phyloP scores from a whole-genome alignment of 2,329 filamentous ascomycete genomes.

The Monilinia polystroma region DNA sequence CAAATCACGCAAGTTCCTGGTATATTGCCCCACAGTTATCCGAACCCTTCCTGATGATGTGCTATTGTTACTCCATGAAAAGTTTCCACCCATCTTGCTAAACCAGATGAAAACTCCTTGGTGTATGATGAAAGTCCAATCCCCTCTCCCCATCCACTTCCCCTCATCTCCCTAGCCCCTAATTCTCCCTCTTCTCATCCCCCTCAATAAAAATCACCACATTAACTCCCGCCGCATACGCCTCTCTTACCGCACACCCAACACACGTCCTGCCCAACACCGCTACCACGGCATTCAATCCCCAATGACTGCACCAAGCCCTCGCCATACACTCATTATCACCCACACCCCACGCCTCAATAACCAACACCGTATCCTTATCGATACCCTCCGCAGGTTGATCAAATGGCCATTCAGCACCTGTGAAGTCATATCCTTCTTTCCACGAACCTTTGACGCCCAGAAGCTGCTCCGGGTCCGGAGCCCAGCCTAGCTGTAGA shows the following conservation, averaged over 20 bases:
- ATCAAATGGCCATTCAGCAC: background rate
- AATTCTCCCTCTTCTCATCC: background rate
- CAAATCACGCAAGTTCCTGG: background rate
- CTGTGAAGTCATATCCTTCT: constrained; percentile 35
- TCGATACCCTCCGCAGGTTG: constrained; percentile 44
- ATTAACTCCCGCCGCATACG: constrained; percentile 70
- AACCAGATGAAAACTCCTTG: background rate
- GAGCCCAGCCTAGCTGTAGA: constrained; percentile 10
- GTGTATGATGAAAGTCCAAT: background rate
- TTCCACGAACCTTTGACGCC: constrained; percentile 19
- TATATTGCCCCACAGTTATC: background rate
- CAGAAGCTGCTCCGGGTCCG: background rate
- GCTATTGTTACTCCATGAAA: background rate
- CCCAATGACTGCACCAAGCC: constrained; percentile 77
- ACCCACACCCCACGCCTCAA: constrained; percentile 69
- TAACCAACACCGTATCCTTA: constrained; percentile 65
- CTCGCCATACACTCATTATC: constrained; percentile 76
- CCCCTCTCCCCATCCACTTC: background rate
- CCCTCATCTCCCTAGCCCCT: background rate
- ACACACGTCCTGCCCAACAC: constrained; percentile 64
- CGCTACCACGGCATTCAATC: constrained; percentile 67
- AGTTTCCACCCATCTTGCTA: background rate
- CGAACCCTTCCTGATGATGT: background rate
- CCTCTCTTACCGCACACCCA: constrained; percentile 72
- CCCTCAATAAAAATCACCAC: constrained; percentile 63